Evolutionary conservation across 371 early-diverging fungal species (phyloP), one percentile per base, ranked within the genome.

Genomic region (Lichtheimia hyalospora): DNA sequence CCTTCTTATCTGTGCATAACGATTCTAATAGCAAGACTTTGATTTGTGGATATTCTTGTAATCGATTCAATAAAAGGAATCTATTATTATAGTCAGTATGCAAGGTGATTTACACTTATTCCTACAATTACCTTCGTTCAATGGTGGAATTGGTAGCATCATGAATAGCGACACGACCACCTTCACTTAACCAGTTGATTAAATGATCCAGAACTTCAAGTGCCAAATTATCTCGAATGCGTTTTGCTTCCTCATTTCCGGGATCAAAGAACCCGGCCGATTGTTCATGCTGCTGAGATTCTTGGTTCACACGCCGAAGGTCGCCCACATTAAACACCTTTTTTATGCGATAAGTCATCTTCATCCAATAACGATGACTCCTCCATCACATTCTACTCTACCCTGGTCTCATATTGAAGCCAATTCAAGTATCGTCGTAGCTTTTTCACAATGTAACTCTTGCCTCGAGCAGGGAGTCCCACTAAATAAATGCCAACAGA

Each of bases 281-380:
- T 49, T 86, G 86, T 46, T 80, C 78, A 14, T 69, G 63, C 14
- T 74, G 65, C 54, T 83, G 71, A 49, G 75, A 51, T 15, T 61
- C 54, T 40, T 77, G 72, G 48, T 71, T 71, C 46, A 80, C 84
- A 49, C 94, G 82, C 49, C 95, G 79, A 5, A 88, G 70, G 59
- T 92, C 93, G 46, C 95, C 95, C 16, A 95, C 95, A 66, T 95
- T 95, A 66, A 95, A 95, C 14, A 86, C 75, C 85, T 85, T 79
- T 85, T 79, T 28, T 14, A 20, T 54, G 21, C 23, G 20, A 41
- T n/a, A 6, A 34, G 34, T 34, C 10, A 10, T 1, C 7, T 7
- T 5, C 27, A 27, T 27, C 27, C 1, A 27, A 27, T 7, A 27
- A 27, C 7, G 27, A 3, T 7, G 7, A 27, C 27, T 27, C 5